Evolutionary conservation across 768 basidiomycete species (phyloP).

Genomic region (Boletus rufocinnamomeus): DNA sequence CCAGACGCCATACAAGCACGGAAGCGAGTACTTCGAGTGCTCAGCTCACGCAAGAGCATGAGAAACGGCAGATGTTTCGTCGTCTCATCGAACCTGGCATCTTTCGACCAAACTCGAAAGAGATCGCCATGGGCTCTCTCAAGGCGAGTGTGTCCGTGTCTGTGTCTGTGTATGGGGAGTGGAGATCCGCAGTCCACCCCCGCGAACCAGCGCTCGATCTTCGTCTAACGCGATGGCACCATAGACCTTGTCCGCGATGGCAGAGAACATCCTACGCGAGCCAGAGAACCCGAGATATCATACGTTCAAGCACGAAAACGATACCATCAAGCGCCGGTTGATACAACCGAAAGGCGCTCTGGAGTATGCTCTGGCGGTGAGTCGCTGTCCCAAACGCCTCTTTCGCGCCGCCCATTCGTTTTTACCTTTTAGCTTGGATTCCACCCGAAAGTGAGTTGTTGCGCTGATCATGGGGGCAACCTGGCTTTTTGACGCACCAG

Average conservation of each 20-base stretch:
- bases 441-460: constrained; percentile 54
- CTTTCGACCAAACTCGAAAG: constrained; percentile 64
- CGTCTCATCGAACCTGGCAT: constrained; percentile 81
- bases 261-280: constrained; percentile 73
- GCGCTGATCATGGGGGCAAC: neutral
- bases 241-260: constrained; percentile 62
- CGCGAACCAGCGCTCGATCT: neutral
- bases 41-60: constrained; percentile 50
- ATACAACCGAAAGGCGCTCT: constrained; percentile 71
- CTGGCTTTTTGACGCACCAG: neutral
- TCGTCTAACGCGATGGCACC: neutral
- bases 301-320: constrained; percentile 77
- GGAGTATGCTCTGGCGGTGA: constrained; percentile 74
- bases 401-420: neutral
- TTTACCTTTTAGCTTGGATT: constrained; percentile 70
- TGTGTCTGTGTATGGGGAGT: neutral
- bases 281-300: constrained; percentile 73
- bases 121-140: constrained; percentile 59
- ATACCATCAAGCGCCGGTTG: constrained; percentile 61
- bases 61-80: constrained; percentile 69
- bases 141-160: constrained; percentile 44
- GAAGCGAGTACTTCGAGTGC: neutral
- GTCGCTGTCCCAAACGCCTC: neutral
- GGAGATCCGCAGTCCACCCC: neutral
- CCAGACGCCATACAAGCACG: constrained; percentile 22